Conservation (phyloP, 2,329 filamentous ascomycete genomes). For the Diaporthe velutina region DNA sequence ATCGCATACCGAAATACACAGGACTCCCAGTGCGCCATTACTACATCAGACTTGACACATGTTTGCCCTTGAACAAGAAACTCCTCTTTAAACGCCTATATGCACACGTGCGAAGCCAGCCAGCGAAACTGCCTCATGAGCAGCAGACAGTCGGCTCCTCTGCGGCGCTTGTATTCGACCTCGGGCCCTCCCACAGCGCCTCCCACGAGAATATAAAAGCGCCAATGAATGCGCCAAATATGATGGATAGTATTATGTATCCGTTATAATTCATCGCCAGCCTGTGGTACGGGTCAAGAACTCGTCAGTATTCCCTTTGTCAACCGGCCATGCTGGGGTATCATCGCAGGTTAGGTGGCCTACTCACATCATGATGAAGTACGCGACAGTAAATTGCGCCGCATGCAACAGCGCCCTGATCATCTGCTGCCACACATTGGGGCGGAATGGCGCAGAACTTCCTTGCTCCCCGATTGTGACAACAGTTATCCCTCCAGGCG, state of each 20-base stretch:
- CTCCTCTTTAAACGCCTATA: constrained; percentile 1
- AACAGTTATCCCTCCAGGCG: background rate
- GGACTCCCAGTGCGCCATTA: background rate
- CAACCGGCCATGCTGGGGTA: background rate
- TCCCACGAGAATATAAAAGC: constrained; percentile 59
- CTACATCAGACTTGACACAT: background rate
- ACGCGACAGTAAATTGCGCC: constrained; percentile 80
- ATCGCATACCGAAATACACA: background rate
- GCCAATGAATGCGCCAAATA: constrained; percentile 81
- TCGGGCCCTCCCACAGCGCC: background rate
- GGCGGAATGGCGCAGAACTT: constrained; percentile 56
- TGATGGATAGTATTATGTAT: constrained; percentile 85
- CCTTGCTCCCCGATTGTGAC: background rate
- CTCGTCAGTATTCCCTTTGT: background rate
- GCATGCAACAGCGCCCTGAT: constrained; percentile 77
- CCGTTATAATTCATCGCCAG: constrained; percentile 74
- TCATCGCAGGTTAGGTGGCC: background rate
- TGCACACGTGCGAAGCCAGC: background rate
- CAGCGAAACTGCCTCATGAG: background rate
- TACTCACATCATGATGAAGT: constrained; percentile 79
- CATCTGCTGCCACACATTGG: constrained; percentile 74
- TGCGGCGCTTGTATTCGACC: constrained; percentile 19
- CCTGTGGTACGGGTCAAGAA: constrained; percentile 40
- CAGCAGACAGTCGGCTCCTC: constrained; percentile 36
- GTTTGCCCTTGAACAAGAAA: background rate